Conservation (phyloP, 768 basidiomycete genomes). For the Mycena kentingensis region DNA sequence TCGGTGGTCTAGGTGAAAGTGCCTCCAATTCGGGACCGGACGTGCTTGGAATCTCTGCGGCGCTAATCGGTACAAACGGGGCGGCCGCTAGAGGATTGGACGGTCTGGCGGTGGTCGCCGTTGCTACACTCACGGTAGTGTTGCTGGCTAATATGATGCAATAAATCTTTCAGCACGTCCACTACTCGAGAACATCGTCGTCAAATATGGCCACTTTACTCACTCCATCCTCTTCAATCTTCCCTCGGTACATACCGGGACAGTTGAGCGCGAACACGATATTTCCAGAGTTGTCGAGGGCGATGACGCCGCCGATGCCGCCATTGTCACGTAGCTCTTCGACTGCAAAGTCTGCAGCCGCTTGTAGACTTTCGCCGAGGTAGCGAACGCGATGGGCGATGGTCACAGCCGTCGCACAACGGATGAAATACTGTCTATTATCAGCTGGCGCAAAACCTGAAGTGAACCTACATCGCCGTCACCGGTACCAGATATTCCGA, state of each 20-base stretch:
- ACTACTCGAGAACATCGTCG: conserved; percentile 53
- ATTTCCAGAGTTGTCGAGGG: conserved; percentile 68
- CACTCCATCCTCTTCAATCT: conserved; percentile 67
- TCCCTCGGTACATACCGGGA: conserved; percentile 81
- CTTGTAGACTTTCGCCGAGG: conserved; percentile 53
- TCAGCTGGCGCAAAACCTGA: conserved; percentile 6
- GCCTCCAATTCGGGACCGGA: no score
- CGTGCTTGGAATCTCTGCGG: no score
- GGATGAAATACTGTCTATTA: conserved; percentile 68
- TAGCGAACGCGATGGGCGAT: conserved; percentile 69
- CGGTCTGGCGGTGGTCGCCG: no score
- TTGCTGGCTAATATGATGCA: no score
- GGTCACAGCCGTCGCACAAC: conserved; percentile 64
- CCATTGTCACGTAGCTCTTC: conserved; percentile 58
- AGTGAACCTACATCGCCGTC: conserved; percentile 70
- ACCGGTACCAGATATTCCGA: conserved; percentile 84
- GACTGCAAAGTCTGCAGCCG: conserved; percentile 58
- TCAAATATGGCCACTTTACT: conserved; percentile 76
- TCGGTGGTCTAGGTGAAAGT: no score
- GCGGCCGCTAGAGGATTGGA: no score
- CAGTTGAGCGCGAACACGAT: conserved; percentile 59
- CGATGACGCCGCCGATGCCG: conserved; percentile 76
- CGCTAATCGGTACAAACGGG: no score
- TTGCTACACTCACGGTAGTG: no score
- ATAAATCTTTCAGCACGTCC: background rate